These are phyloP conservation scores for Fusarium sp. DNA, from an alignment of 2,329 filamentous ascomycete genomes.

Conservation along the genomic window DNA sequence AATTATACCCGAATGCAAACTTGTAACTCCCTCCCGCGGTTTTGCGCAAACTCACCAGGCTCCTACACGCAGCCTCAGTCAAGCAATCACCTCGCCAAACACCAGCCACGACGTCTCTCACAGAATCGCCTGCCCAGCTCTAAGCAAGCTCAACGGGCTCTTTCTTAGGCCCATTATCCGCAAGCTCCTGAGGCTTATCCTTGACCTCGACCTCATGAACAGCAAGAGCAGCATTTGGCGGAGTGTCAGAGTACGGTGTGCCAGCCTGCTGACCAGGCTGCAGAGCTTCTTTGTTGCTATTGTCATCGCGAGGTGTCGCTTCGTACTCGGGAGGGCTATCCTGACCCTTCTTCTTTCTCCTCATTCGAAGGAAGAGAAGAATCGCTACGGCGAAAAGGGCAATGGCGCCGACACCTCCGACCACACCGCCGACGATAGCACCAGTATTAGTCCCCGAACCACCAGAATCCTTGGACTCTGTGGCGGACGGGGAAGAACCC, in stretches of 20 bases:
- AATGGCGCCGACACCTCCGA: conserved; percentile 9
- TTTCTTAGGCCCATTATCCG: not conserved
- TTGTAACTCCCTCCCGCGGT: not conserved
- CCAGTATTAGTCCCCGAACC: conserved; percentile 6
- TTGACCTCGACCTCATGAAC: conserved; percentile 24
- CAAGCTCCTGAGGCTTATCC: conserved; percentile 24
- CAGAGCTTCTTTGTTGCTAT: not conserved
- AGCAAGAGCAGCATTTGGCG: not conserved
- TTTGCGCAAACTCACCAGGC: not conserved
- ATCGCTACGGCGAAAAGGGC: not conserved
- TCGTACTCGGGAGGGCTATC: not conserved
- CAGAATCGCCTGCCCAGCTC: not conserved
- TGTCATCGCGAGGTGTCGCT: not conserved
- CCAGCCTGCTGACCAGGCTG: conserved; percentile 5
- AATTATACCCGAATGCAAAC: not conserved
- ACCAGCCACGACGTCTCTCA: not conserved
- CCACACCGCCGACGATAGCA: conserved; percentile 23
- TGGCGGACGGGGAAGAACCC: not conserved
- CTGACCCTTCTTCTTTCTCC: conserved; percentile 11
- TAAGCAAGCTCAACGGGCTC: conserved; percentile 22
- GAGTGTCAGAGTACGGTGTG: conserved; percentile 1
- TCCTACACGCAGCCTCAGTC: not conserved
- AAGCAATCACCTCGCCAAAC: not conserved
- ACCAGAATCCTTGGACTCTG: not conserved
- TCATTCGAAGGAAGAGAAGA: conserved; percentile 11